These are phyloP conservation scores for Acmispon strigosus DNA, from an alignment of 306 rosid species.

Conservation along the genomic window DNA sequence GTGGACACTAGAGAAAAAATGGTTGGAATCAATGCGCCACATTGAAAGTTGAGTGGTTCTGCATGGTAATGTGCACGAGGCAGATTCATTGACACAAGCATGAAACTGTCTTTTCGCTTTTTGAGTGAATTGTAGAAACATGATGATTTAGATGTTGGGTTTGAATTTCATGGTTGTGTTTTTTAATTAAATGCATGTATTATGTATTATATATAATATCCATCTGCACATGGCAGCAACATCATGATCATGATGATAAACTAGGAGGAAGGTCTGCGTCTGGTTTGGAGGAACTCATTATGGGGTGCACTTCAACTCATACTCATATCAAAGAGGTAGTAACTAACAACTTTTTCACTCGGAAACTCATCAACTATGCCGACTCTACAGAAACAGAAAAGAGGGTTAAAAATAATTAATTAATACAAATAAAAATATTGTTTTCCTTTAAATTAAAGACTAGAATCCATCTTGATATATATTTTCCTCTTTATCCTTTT, in stretches of 20 bases:
- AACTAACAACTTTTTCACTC: constrained; percentile 49
- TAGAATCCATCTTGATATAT: too few species aligned
- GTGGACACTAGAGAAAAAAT: too few species aligned
- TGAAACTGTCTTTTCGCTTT: constrained; percentile 30
- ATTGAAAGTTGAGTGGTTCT: too few species aligned
- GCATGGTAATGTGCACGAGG: too few species aligned
- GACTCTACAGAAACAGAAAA: constrained; percentile 14
- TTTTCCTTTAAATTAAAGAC: constrained; percentile 43
- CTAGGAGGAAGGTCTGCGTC: constrained; percentile 83
- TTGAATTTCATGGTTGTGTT: constrained; percentile 12
- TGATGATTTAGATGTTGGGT: constrained; percentile 29
- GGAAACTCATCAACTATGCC: constrained; percentile 26
- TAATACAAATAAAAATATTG: constrained; percentile 3
- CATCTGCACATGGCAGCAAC: constrained; percentile 36
- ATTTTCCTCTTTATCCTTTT: too few species aligned
- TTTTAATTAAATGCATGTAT: neutral
- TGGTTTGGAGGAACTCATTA: constrained; percentile 96
- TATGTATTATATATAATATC: too few species aligned
- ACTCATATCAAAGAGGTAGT: constrained; percentile 67
- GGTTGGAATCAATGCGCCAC: too few species aligned
- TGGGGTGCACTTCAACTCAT: constrained; percentile 85
- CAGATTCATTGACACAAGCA: too few species aligned
- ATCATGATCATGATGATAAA: constrained; percentile 64
- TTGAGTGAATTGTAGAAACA: constrained; percentile 33
- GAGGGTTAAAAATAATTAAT: constrained; percentile 17